These are phyloP conservation scores for Alternaria sp. DNA, from an alignment of 2,329 filamentous ascomycete genomes.

Conservation along the genomic window DNA sequence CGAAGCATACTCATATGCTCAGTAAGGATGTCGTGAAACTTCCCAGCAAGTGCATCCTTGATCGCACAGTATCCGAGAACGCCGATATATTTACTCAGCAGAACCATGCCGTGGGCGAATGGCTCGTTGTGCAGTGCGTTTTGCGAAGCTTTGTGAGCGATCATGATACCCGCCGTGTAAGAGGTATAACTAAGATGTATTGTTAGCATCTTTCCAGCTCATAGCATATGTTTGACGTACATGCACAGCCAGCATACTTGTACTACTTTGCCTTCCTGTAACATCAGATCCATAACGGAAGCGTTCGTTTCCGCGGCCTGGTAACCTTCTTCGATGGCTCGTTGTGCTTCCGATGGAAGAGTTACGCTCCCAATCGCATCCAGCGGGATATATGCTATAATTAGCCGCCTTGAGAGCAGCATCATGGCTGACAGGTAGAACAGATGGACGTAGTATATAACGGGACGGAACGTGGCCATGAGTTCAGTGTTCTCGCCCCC, in stretches of 20 bases:
- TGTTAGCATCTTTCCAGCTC: not conserved
- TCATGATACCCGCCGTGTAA: constrained; percentile 25
- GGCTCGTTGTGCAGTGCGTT: constrained; percentile 18
- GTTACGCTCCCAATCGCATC: constrained; percentile 1
- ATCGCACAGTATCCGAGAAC: constrained; percentile 15
- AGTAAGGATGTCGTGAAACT: constrained; percentile 14
- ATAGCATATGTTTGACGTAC: constrained; percentile 5
- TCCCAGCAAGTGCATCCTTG: constrained; percentile 12
- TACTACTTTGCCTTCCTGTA: constrained; percentile 21
- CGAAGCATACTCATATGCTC: constrained; percentile 11
- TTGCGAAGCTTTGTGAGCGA: constrained; percentile 22
- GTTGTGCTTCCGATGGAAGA: constrained; percentile 10
- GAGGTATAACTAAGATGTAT: constrained; percentile 19
- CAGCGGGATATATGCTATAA: constrained; percentile 18
- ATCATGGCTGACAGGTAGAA: constrained; percentile 35
- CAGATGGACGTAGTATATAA: constrained; percentile 29
- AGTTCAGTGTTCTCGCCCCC: not conserved
- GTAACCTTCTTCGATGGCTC: constrained; percentile 25
- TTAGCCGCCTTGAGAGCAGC: constrained; percentile 23
- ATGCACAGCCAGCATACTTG: constrained; percentile 36
- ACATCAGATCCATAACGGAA: constrained; percentile 22
- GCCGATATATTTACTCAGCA: constrained; percentile 15
- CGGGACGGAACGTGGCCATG: constrained; percentile 5
- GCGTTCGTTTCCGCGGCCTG: constrained; percentile 26
- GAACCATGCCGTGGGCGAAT: constrained; percentile 7